Evolutionary conservation across 768 basidiomycete genomes (phyloP), one percentile per base, ranked within the genome.

Genomic region (Kwoniella europaea): DNA sequence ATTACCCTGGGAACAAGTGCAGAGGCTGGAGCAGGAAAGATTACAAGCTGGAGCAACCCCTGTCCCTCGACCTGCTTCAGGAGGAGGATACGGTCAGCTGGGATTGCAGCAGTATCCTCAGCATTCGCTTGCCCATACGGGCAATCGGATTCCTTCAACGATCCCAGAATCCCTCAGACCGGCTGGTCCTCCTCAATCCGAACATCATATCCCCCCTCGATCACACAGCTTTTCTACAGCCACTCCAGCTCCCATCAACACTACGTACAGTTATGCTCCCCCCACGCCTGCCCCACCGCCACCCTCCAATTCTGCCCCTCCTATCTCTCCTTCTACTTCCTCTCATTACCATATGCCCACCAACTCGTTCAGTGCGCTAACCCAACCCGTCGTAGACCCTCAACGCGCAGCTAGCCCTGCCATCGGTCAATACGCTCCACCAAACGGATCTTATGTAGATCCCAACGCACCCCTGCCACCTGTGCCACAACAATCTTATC

Each of bases 251-350:
- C 62, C 63, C 1, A 62, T 41, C 18, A 57, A 27, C 50, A 64
- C 52, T 52, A 61, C 44, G 54, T 67, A 65, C 52, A 67, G 35
- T 54, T 50, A 58, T 16, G 73, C 71, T 18, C 50, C 68, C 4
- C 76, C 71, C 27, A 58, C 63, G 10, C 77, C 76, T 58, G 64
- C 61, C 2, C 73, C 74, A 50, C 76, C 73, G 4, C 71, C 76
- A 4, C 75, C 68, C 50, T 50, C 79, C 7, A 57, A 62, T 43
- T 77, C 79, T 27, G 79, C 76, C 22, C 79, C 79, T 1, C 79
- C 79, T 4, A 63, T 57, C 50, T 53, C 27, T 56, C 52, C 55
- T 15, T 64, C 55, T 41, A 68, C 58, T 22, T 61, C 58, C 10
- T 43, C 61, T 6, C 70, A 74, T 62, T 77, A 76, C 44, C 63